Conservation (phyloP, 2,329 filamentous ascomycete genomes). For the Drechslerella coelobrocha region DNA sequence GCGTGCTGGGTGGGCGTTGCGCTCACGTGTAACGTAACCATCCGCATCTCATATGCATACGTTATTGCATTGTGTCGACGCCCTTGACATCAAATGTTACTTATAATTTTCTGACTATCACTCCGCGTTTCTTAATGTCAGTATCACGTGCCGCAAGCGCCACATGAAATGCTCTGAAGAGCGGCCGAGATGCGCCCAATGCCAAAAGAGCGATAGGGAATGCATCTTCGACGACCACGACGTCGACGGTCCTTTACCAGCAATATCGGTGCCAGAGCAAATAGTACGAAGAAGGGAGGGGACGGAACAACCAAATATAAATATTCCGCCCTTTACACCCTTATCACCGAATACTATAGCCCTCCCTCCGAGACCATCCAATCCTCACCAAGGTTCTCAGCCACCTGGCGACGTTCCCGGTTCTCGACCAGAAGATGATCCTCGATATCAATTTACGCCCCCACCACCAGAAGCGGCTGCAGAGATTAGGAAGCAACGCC, state of each 20-base stretch:
- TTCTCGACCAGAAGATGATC: conserved; percentile 44
- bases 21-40: too few relatives aligned
- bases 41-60: too few relatives aligned
- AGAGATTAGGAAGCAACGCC: conserved; percentile 43
- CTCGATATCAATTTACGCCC: conserved; percentile 45
- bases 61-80: too few relatives aligned
- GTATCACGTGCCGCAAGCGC: conserved; percentile 61
- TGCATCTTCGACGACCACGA: conserved; percentile 58
- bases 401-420: conserved; percentile 16
- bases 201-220: conserved; percentile 60
- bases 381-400: conserved; percentile 12
- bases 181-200: conserved; percentile 60
- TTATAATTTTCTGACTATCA: conserved; percentile 6
- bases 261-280: too few relatives aligned
- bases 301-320: neutral
- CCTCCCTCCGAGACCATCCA: conserved; percentile 12
- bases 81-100: too few relatives aligned
- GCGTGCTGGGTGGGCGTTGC: too few relatives aligned
- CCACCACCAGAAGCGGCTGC: conserved; percentile 42
- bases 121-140: conserved; percentile 49
- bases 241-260: too few relatives aligned
- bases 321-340: conserved; percentile 29
- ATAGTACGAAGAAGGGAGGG: too few relatives aligned
- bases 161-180: conserved; percentile 64
- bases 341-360: conserved; percentile 36